Evolutionary conservation across 805 yeast genomes (phyloP), one percentile per base, ranked within the genome.

Genomic region (Candida mattraensis): DNA sequence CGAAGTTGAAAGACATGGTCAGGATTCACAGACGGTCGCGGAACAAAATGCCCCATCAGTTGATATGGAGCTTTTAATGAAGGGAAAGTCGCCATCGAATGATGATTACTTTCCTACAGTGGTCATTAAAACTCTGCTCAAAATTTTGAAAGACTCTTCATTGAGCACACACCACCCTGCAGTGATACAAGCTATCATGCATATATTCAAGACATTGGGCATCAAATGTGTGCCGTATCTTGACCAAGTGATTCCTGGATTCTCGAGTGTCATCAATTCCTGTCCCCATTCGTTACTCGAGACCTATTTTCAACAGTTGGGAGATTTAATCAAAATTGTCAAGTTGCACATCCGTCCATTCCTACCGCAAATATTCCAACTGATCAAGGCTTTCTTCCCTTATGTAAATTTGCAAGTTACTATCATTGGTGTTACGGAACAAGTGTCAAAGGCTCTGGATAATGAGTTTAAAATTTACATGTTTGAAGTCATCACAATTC

Each of bases 21-120:
- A 56, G 28, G 63, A 60, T 22, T 55, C 62, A 5, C 53, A 54
- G 27, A 53, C 62, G 5, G 63, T 62, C 4, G 82, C 76, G 1
- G 94, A 86, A 46, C 91, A 86, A 44, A 84, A 84, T 52, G 87
- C 91, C 2, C 93, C 96, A 3, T 83, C 97, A 0, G 78, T 88
- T 5, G 99, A 93, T 51, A 84, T 91, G 46, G 87, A 91, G 5
- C 66, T 93, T 16, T 67, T 93, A 34, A 87, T 93, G 89, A 86
- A 86, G 52, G 96, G 96, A 4, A 84, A 87, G 73, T 83, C 95
- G 5, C 98, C 98, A 2, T 82, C 94, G 0, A 74, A 75, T 48
- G 98, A 89, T 37, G 97, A 91, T 49, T 93, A 89, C 51, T 89
- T 86, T 51, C 96, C 98, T 3, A 88, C 96, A 0, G 98, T 93